phyloP scores from a whole-genome alignment of 2,329 filamentous ascomycete species.

The Sclerotinia glacialis region DNA sequence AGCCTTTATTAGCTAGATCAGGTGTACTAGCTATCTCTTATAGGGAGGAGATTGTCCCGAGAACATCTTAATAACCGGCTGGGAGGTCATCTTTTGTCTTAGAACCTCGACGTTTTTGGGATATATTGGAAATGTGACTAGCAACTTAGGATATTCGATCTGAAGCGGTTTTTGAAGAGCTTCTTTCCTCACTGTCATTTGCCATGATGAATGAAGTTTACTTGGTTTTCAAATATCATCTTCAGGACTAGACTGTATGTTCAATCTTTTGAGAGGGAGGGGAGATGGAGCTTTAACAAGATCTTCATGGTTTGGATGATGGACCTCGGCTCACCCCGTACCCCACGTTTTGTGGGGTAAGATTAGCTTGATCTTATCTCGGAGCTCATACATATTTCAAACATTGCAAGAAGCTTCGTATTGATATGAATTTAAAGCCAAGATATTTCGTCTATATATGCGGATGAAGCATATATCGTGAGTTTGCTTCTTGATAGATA shows the following conservation, averaged over 20 bases:
- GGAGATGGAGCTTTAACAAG: not conserved
- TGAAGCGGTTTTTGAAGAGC: conserved; percentile 27
- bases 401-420: not conserved
- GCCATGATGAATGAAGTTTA: conserved; percentile 22
- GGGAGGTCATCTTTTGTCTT: conserved; percentile 47
- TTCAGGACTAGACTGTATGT: not conserved
- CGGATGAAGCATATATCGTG: not conserved
- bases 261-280: not conserved
- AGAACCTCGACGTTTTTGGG: conserved; percentile 34
- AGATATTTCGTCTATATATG: not conserved
- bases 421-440: not conserved
- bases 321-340: conserved; percentile 16
- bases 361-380: not conserved
- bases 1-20: conserved; percentile 52
- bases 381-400: not conserved
- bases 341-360: conserved; percentile 1
- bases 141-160: conserved; percentile 38
- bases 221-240: not conserved
- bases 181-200: conserved; percentile 18
- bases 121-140: conserved; percentile 33
- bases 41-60: conserved; percentile 53
- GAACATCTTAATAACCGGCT: conserved; percentile 60
- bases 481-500: not conserved
- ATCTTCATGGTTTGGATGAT: conserved; percentile 6
- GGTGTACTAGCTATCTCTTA: conserved; percentile 54